Evolutionary conservation across 139 green algal species (phyloP).

Genomic region (Eudorina sp.): DNA sequence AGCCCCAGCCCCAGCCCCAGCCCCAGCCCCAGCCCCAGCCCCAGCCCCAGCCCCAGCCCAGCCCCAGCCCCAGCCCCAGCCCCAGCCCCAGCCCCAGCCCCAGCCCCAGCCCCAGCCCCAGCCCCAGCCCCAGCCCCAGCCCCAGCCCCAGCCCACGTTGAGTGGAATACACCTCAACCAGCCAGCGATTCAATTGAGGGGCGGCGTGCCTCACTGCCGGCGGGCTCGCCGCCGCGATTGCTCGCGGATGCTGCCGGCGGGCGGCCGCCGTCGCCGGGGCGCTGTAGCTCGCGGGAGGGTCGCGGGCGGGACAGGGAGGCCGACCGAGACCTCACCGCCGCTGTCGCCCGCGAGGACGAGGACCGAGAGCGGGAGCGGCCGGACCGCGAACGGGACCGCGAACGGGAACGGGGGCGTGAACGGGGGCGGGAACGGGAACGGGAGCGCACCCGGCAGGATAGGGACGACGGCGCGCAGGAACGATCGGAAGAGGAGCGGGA

Average conservation of each 20-base stretch:
- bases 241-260: not conserved
- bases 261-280: not conserved
- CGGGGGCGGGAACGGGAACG: not conserved
- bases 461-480: not conserved
- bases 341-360: not conserved
- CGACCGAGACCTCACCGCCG: not conserved
- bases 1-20: no score
- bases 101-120: no score
- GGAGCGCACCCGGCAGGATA: not conserved
- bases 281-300: not conserved
- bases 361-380: not conserved
- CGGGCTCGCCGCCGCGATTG: not conserved
- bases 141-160: no score
- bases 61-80: no score
- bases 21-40: no score
- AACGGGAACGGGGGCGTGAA: not conserved
- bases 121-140: no score
- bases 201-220: no score
- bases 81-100: no score
- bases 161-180: no score
- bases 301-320: not conserved
- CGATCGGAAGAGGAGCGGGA: no score
- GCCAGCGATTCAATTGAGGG: no score
- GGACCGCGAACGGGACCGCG: not conserved
- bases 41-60: no score